phyloP scores from a whole-genome alignment of 179 eudicot species.

The Gypsophila paniculata region DNA sequence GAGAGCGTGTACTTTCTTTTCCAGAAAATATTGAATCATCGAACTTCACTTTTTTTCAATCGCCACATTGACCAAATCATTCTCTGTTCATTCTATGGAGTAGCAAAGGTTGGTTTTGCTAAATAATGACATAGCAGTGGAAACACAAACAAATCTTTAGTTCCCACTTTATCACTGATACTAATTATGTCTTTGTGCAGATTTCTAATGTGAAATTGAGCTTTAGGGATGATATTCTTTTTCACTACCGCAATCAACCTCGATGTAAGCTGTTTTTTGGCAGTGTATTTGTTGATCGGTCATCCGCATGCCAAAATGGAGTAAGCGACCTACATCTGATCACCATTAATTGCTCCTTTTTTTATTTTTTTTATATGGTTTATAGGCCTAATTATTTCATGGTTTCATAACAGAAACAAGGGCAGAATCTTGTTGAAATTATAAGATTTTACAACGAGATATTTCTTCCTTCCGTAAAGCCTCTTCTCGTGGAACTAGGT shows the following conservation, averaged over 20 bases:
- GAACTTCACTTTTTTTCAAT: slow-evolving; percentile 67
- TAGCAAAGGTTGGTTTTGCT: slow-evolving; percentile 79
- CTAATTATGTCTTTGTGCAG: slow-evolving; percentile 34
- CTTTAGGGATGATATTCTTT: slow-evolving; percentile 64
- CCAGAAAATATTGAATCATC: slow-evolving; percentile 65
- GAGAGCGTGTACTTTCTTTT: slow-evolving; percentile 83
- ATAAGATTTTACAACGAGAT: slow-evolving; percentile 88
- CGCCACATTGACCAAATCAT: slow-evolving; percentile 94
- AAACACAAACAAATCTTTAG: too few relatives aligned
- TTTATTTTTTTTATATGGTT: too few relatives aligned
- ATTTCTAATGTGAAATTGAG: slow-evolving; percentile 72
- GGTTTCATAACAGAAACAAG: slow-evolving; percentile 53
- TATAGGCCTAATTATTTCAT: slow-evolving; percentile 24
- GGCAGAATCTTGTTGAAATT: slow-evolving; percentile 83
- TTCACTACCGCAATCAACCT: slow-evolving; percentile 86
- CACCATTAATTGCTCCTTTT: too few relatives aligned
- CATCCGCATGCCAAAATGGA: slow-evolving; percentile 57
- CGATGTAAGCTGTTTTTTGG: slow-evolving; percentile 90
- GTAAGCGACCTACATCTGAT: slow-evolving; percentile 35
- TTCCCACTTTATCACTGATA: too few relatives aligned
- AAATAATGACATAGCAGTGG: too few relatives aligned
- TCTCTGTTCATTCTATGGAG: slow-evolving; percentile 88
- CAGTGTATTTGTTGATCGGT: slow-evolving; percentile 81
- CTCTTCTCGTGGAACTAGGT: slow-evolving; percentile 75
- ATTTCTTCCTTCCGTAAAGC: slow-evolving; percentile 82